A percentile compares a stretch with the other conserved stretches of the same genome.
phyloP scores from a whole-genome alignment of 179 eudicot genomes.

The Monotropa hypopitys region DNA sequence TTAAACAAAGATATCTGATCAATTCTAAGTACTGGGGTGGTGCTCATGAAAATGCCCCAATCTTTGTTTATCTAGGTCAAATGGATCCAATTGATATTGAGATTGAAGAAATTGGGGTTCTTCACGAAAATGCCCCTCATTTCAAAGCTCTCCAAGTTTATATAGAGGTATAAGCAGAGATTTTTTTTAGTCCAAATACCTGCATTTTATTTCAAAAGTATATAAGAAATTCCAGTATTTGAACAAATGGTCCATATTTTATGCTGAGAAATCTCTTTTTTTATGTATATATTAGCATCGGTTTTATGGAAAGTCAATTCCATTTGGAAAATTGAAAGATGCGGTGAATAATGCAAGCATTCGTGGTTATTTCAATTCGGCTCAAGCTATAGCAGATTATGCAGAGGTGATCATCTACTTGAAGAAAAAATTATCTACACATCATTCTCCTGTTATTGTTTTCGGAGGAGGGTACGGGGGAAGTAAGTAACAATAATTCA shows the following conservation, averaged over 20 bases:
- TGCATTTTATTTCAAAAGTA: neutral
- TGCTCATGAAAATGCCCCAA: slow-evolving; percentile 25
- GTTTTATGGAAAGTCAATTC: slow-evolving; percentile 41
- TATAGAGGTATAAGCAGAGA: slow-evolving; percentile 23
- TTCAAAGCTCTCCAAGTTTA: slow-evolving; percentile 38
- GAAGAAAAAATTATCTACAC: slow-evolving; percentile 22
- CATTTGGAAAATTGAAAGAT: slow-evolving; percentile 22
- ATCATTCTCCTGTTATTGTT: slow-evolving; percentile 33
- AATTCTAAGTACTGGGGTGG: slow-evolving; percentile 41
- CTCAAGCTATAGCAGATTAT: slow-evolving; percentile 56
- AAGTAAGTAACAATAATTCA: slow-evolving; percentile 23
- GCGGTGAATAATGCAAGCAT: slow-evolving; percentile 15
- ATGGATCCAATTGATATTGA: slow-evolving; percentile 25
- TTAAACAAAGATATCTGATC: slow-evolving; percentile 29
- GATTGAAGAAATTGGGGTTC: slow-evolving; percentile 21
- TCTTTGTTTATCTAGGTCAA: slow-evolving; percentile 46
- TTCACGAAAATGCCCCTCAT: slow-evolving; percentile 24
- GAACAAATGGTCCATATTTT: neutral
- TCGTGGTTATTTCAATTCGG: slow-evolving; percentile 49
- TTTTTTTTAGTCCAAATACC: neutral
- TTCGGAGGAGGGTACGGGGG: slow-evolving; percentile 64
- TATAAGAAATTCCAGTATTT: neutral
- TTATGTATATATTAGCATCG: slow-evolving; percentile 23
- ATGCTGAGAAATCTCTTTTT: too few species aligned
- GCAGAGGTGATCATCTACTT: slow-evolving; percentile 38